Base-by-base conservation (phyloP, 2,329 filamentous ascomycete genomes). In the Rutstroemia sp. region DNA sequence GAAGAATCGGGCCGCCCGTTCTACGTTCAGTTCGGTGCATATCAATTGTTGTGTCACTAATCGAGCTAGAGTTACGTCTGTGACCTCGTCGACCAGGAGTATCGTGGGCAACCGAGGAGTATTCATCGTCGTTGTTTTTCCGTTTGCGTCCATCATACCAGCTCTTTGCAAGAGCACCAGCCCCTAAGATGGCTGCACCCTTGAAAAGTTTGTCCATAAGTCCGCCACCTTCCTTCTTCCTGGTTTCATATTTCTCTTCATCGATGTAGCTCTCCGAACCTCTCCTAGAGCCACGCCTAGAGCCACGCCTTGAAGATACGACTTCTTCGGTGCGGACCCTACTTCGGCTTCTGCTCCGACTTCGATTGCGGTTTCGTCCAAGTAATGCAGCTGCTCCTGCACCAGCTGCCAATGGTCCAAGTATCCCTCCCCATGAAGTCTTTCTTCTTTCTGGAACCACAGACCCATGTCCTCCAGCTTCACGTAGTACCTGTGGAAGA, bases 51-150 rank as follows among this genome's bases (percentile, higher is more conserved):
- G 62, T 73, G n/a, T 83, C 81, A 56, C 75, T 84, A 58, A 72
- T 68, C 17, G 77, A 69, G 57, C 71, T 76, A 39, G 65, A 62
- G 21, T 56, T 56, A 45, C 73, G 56, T 65, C 73, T 60, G 65
- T 70, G 72, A 53, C 72, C 72, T 42, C 73, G 69, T 47, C 78
- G 74, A 59, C 76, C 76, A 3, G 82, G 82, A 1, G 82, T 84
- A 54, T 84, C 82, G 0, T 78, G 82, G 2, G 78, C 78, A 2
- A 86, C 82, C 3, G 80, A 81, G 12, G 82, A 84, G 63, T 84
- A 83, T 48, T 86, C 81, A 49, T 84, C 81, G 21, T 75, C 73
- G 12, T 72, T 68, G 52, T 68, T 71, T 42, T 71, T 70, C 41
- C 70, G 71, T 27, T 78, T 73, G 54, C 78, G 76, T 56, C 78